Conservation (phyloP, 441 rosid genomes). For the Euphorbia celastroides region DNA sequence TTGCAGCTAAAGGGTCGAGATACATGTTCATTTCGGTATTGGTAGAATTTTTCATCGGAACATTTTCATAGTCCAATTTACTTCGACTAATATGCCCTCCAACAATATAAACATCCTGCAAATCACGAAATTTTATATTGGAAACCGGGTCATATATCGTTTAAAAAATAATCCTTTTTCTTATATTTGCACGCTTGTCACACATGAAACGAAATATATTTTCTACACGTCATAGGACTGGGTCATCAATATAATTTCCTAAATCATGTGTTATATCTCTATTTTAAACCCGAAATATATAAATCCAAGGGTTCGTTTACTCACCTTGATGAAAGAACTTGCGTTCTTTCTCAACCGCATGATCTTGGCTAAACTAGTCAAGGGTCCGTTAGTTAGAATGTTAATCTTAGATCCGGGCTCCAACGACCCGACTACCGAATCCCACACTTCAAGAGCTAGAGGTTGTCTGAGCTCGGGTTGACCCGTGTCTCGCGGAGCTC, state of each 20-base stretch:
- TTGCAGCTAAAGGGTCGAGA: constrained; percentile 79
- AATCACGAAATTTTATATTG: no score
- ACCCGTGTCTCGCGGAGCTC: constrained; percentile 70
- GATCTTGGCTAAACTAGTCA: constrained; percentile 72
- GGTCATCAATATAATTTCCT: no score
- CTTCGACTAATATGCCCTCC: constrained; percentile 65
- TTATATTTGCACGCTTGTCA: neutral
- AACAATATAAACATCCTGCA: constrained; percentile 63
- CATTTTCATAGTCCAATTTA: constrained; percentile 47
- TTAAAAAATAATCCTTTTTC: no score
- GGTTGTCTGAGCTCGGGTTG: constrained; percentile 75
- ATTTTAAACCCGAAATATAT: neutral
- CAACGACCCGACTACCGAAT: constrained; percentile 29
- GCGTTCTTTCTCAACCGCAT: constrained; percentile 32
- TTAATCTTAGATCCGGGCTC: constrained; percentile 49
- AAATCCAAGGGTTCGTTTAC: constrained; percentile 1
- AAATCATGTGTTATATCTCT: no score
- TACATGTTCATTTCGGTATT: constrained; percentile 75
- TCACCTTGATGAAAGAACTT: constrained; percentile 54
- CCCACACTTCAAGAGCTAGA: constrained; percentile 70
- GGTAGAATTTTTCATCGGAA: constrained; percentile 45
- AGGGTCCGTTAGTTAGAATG: constrained; percentile 71
- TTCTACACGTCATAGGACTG: no score
- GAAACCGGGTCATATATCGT: no score
- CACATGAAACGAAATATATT: no score